phyloP scores from a whole-genome alignment of 352 stramenopile genomes.

The Phytophthora ramorum region DNA sequence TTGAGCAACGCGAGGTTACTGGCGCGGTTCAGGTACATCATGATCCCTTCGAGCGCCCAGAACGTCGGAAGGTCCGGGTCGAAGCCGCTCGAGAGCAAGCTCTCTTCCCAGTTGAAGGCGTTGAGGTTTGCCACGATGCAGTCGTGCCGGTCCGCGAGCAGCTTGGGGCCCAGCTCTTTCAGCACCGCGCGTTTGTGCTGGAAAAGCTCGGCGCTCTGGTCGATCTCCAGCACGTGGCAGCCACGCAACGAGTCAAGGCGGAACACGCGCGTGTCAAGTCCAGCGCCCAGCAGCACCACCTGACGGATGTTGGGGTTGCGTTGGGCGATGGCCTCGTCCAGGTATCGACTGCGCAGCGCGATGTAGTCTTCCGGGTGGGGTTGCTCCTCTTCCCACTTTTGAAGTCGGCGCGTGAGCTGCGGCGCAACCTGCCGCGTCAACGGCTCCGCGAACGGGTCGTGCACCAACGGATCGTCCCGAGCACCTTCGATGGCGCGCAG shows the following conservation, averaged over 20 bases:
- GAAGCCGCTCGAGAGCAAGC: conserved; percentile 50
- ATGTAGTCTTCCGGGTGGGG: conserved; percentile 38
- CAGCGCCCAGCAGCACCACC: conserved; percentile 59
- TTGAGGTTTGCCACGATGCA: conserved; percentile 58
- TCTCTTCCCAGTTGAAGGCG: conserved; percentile 54
- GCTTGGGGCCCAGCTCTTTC: conserved; percentile 25
- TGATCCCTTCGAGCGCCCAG: conserved; percentile 60
- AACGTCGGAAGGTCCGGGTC: conserved; percentile 56
- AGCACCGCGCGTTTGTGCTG: conserved; percentile 54
- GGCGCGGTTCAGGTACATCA: conserved; percentile 50
- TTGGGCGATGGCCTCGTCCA: conserved; percentile 58
- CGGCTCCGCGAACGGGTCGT: conserved; percentile 55
- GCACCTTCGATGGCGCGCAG: conserved; percentile 46
- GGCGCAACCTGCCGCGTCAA: conserved; percentile 39
- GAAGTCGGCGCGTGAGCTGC: conserved; percentile 30
- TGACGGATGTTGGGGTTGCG: conserved; percentile 51
- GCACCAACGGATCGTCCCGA: conserved; percentile 44
- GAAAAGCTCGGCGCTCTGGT: conserved; percentile 50
- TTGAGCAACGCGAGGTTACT: conserved; percentile 58
- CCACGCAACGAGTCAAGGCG: conserved; percentile 46
- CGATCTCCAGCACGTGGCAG: conserved; percentile 59
- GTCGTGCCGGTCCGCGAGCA: conserved; percentile 46
- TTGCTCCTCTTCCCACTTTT: conserved; percentile 31
- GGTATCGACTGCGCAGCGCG: conserved; percentile 48
- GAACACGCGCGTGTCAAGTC: conserved; percentile 61